Evolutionary conservation across 2,329 filamentous ascomycete species (phyloP), one percentile per base, ranked within the genome.

Genomic region (Xylaria hypoxylon): DNA sequence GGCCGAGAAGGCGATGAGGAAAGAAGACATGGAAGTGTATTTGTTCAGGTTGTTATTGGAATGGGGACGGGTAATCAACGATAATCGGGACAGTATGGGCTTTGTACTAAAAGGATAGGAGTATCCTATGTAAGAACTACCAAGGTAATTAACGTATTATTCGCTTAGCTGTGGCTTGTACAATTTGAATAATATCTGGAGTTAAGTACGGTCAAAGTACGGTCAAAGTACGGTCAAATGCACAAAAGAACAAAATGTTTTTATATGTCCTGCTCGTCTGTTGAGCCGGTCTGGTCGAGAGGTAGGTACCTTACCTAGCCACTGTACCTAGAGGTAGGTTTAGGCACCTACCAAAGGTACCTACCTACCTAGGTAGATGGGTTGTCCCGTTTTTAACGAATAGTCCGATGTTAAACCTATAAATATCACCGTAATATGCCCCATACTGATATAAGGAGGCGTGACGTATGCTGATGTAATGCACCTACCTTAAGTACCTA

Each of bases 1-100:
- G 91, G 88, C 87, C 2, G 80, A 81, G 6, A 82, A 83, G 75
- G 90, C 87, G 13, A 72, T 94, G 19, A 81, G 90, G 65, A 87
- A 86, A 72, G 90, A 90, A 76, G 93, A 96, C 74, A 92, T 91
- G 87, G 90, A 94, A 77, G 85, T 93, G 10, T 96, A 96, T 74
- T 83, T 95, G 73, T 96, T 94, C 75, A 82, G 92, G 52, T 76
- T 96, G 66, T 79, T 96, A 72, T 79, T 96, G 22, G 92, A 96
- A 80, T 96, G 92, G 90, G 91, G 85, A 2, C 80, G 91, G 68
- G 74, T 94, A 50, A 85, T 90, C 24, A 86, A 91, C 77, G 90
- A 93, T 73, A 74, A 80, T 44, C 77, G 85, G 68, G 82, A 85
- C n/a, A 78, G 79, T 13, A 76, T 85, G 67, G 81, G 80, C 6